Conservation (phyloP, 805 yeast genomes). For the Saturnispora kantuleensis region DNA sequence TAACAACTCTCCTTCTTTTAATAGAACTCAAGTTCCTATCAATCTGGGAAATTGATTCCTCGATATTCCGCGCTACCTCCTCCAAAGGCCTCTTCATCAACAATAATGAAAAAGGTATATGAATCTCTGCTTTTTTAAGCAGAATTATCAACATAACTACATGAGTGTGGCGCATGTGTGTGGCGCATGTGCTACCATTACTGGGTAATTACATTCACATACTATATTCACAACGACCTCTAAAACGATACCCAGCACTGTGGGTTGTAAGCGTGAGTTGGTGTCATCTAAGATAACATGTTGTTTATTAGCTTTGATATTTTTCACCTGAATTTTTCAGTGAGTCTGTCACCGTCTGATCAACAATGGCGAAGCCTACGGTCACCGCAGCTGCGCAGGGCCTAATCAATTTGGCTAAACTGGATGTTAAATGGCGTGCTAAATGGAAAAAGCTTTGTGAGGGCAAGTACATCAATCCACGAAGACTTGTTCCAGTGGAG, state of each 20-base stretch:
- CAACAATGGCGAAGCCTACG: constrained; percentile 4
- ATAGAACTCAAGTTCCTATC: constrained; percentile 15
- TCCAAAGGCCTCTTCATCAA: constrained; percentile 4
- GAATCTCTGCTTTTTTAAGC: background rate
- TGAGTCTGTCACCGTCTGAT: background rate
- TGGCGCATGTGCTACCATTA: background rate
- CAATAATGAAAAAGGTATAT: background rate
- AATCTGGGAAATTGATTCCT: constrained; percentile 21
- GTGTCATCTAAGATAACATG: background rate
- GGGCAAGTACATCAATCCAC: constrained; percentile 23
- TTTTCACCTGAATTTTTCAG: background rate
- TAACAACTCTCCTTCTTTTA: constrained; percentile 8
- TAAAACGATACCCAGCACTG: background rate
- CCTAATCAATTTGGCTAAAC: constrained; percentile 18
- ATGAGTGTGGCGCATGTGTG: background rate
- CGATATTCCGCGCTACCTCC: background rate
- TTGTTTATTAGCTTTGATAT: background rate
- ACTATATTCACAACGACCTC: background rate
- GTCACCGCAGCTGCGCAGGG: constrained; percentile 11
- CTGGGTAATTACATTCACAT: too few relatives aligned
- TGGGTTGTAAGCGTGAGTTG: background rate
- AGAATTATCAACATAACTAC: background rate
- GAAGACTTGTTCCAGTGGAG: constrained; percentile 14
- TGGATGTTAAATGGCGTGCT: constrained; percentile 45
- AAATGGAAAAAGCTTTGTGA: constrained; percentile 33